These are phyloP conservation scores for Aspergillus sp. DNA, from an alignment of 2,329 filamentous ascomycete species.

Conservation along the genomic window DNA sequence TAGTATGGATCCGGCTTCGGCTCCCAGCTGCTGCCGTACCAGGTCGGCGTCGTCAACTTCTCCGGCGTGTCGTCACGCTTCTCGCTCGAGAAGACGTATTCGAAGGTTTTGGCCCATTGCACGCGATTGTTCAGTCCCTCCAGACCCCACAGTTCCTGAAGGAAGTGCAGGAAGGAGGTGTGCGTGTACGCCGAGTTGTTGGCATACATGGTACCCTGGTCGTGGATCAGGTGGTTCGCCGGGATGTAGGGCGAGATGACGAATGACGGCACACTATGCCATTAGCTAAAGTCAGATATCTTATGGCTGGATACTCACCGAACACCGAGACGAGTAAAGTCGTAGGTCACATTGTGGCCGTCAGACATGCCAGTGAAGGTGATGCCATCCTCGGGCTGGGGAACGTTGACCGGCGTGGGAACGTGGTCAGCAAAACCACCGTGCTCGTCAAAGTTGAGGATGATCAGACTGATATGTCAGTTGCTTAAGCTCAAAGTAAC, in stretches of 20 bases:
- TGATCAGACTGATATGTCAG: constrained; percentile 31
- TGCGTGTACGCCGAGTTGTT: constrained; percentile 43
- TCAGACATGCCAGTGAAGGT: constrained; percentile 34
- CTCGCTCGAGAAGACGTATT: constrained; percentile 33
- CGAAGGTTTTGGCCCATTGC: constrained; percentile 47
- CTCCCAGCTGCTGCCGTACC: constrained; percentile 36
- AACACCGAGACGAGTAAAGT: constrained; percentile 44
- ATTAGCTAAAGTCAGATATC: background rate
- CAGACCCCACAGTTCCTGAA: constrained; percentile 44
- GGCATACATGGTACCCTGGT: constrained; percentile 41
- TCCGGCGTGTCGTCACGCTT: constrained; percentile 29
- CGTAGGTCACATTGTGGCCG: constrained; percentile 36
- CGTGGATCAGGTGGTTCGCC: constrained; percentile 39
- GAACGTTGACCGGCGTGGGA: constrained; percentile 39
- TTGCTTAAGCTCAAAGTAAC: background rate
- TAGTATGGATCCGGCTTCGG: constrained; percentile 37
- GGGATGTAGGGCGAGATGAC: constrained; percentile 38
- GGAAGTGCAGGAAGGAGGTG: constrained; percentile 42
- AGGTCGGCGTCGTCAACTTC: constrained; percentile 36
- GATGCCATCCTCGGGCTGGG: constrained; percentile 36
- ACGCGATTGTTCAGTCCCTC: constrained; percentile 45
- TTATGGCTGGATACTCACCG: constrained; percentile 22
- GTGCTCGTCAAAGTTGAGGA: constrained; percentile 46
- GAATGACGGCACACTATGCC: constrained; percentile 37
- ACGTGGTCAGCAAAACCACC: constrained; percentile 47